A percentile compares a stretch with the other conserved stretches of the same genome.
These are phyloP conservation scores for Salvia rosmarinus DNA, from an alignment of 257 asterid species.

Conservation along the genomic window DNA sequence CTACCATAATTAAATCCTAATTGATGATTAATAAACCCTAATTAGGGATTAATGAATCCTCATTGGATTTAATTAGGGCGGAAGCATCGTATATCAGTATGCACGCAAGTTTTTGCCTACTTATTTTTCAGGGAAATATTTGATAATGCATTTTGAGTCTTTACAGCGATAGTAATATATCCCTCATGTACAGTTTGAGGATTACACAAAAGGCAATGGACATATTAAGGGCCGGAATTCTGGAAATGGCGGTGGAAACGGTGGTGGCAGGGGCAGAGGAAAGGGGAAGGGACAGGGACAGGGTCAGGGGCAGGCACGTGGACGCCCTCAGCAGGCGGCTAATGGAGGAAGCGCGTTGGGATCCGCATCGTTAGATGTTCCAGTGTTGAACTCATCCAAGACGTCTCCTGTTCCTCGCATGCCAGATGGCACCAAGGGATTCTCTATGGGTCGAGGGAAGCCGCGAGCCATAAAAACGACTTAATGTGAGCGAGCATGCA, in stretches of 20 bases:
- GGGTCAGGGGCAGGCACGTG: constrained; percentile 56
- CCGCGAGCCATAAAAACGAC: constrained; percentile 50
- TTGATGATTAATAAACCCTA: too few species aligned
- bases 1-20: too few species aligned
- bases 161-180: constrained; percentile 7
- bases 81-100: too few species aligned
- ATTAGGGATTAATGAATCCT: too few species aligned
- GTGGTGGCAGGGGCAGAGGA: constrained; percentile 34
- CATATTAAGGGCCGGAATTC: constrained; percentile 54
- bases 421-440: constrained; percentile 97
- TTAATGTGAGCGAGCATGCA: constrained; percentile 31
- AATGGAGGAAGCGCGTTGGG: constrained; percentile 46
- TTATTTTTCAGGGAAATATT: neutral
- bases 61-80: too few species aligned
- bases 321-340: constrained; percentile 47
- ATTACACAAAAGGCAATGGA: constrained; percentile 38
- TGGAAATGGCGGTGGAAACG: constrained; percentile 39
- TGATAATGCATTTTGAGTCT: neutral
- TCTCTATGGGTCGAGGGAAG: constrained; percentile 94
- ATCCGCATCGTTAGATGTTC: constrained; percentile 35
- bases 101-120: too few species aligned
- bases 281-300: constrained; percentile 56
- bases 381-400: constrained; percentile 35
- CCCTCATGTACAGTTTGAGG: constrained; percentile 50
- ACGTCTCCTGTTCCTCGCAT: constrained; percentile 76